Evolutionary conservation across 176 grass and related monocot genomes (phyloP).

Genomic region (Leersia perrieri): DNA sequence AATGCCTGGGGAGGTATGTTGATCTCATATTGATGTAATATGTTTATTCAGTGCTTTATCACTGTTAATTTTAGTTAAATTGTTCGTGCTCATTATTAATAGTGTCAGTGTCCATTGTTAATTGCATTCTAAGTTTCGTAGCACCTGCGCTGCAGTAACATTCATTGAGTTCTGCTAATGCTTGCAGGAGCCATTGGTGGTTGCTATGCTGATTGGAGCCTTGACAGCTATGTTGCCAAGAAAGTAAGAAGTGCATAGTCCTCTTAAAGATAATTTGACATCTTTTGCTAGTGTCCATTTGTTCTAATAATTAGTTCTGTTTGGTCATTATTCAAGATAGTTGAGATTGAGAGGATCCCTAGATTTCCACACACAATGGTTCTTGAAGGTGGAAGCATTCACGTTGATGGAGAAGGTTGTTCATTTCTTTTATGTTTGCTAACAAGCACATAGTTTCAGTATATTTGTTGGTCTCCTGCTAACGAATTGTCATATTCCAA

Average conservation of each 20-base stretch:
- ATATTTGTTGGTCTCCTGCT: not conserved
- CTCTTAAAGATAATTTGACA: not conserved
- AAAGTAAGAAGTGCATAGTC: conserved; percentile 45
- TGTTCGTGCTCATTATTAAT: not conserved
- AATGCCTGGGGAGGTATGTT: conserved; percentile 93
- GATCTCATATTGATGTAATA: not conserved
- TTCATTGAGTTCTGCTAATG: not conserved
- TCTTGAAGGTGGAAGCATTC: conserved; percentile 97
- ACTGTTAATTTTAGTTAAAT: not conserved
- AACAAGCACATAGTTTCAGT: not conserved
- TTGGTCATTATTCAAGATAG: conserved; percentile 46
- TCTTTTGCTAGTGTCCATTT: not conserved
- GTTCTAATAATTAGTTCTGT: not conserved
- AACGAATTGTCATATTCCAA: conserved; percentile 18
- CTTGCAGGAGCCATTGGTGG: conserved; percentile 53
- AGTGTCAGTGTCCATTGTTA: not conserved
- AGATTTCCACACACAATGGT: conserved; percentile 77
- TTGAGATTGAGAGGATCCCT: conserved; percentile 61
- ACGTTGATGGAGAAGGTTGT: conserved; percentile 89
- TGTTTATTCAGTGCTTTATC: not conserved
- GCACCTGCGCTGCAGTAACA: not conserved
- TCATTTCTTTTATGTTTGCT: not conserved
- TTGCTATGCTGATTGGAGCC: conserved; percentile 85
- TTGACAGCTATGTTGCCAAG: conserved; percentile 65
- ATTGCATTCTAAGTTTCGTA: not conserved